Evolutionary conservation across 169 alveolate species (phyloP).

Genomic region (Toxoplasma gondii): DNA sequence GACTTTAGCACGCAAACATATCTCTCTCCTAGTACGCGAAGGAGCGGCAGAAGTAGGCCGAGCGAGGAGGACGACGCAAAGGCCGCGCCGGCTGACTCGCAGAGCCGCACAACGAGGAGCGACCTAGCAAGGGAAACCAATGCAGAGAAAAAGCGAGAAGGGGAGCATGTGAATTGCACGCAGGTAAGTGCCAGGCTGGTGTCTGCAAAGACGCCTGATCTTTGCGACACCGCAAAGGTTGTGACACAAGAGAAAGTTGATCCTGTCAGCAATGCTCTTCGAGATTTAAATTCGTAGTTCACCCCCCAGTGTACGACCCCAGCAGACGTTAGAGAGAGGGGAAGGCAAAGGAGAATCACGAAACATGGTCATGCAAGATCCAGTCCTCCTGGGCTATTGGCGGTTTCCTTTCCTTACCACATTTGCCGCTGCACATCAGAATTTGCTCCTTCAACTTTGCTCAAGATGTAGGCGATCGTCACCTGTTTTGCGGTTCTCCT

Average conservation of each 20-base stretch:
- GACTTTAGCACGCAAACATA: not conserved
- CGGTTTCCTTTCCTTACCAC: not conserved
- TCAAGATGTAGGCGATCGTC: not conserved
- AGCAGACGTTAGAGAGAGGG: too few relatives aligned
- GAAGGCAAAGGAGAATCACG: too few relatives aligned
- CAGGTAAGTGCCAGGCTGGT: too few relatives aligned
- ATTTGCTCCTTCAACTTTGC: not conserved
- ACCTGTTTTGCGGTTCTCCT: not conserved
- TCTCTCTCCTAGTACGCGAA: not conserved
- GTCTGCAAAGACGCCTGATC: too few relatives aligned
- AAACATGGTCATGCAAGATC: not conserved
- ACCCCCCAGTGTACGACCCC: too few relatives aligned
- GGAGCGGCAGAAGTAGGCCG: not conserved
- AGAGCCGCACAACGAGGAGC: slow-evolving; percentile 4
- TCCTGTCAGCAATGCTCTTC: too few relatives aligned
- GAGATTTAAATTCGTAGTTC: too few relatives aligned
- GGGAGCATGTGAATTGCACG: too few relatives aligned
- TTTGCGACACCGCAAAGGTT: too few relatives aligned
- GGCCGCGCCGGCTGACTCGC: not conserved
- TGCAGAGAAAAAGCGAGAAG: not conserved
- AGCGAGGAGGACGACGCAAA: not conserved
- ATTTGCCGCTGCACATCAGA: not conserved
- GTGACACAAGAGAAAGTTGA: too few relatives aligned
- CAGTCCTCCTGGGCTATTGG: not conserved
- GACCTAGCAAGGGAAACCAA: not conserved